phyloP scores from a whole-genome alignment of 2,329 filamentous ascomycete genomes.

The Nannizzia gypsea region DNA sequence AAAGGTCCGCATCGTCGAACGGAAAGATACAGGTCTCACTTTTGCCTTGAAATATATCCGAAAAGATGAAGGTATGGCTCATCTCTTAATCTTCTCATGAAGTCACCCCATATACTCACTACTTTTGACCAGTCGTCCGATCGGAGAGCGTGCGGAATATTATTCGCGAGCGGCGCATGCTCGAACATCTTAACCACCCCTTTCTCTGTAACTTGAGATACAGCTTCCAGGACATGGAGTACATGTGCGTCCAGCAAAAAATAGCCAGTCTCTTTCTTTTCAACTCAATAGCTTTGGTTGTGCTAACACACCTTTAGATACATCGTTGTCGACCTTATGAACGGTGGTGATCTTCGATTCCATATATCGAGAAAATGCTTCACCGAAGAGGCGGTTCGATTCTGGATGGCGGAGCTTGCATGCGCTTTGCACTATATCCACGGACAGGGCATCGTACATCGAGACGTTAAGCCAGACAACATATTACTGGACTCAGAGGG shows the following conservation, averaged over 20 bases:
- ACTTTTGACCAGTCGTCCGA: slow-evolving; percentile 59
- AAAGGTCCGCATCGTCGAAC: slow-evolving; percentile 96
- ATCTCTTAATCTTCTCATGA: not conserved
- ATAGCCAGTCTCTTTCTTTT: not conserved
- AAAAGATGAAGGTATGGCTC: slow-evolving; percentile 79
- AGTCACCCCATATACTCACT: slow-evolving; percentile 3
- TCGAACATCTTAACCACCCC: slow-evolving; percentile 93
- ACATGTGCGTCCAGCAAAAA: slow-evolving; percentile 57
- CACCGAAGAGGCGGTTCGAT: slow-evolving; percentile 89
- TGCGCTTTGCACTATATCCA: slow-evolving; percentile 85
- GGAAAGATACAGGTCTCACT: slow-evolving; percentile 84
- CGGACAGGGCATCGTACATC: slow-evolving; percentile 73
- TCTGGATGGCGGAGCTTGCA: slow-evolving; percentile 91
- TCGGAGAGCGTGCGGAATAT: slow-evolving; percentile 98
- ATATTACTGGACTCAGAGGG: slow-evolving; percentile 77
- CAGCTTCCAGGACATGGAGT: slow-evolving; percentile 98
- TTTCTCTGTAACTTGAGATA: slow-evolving; percentile 98
- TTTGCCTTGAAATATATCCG: slow-evolving; percentile 98
- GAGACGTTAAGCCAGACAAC: slow-evolving; percentile 87
- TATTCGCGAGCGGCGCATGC: slow-evolving; percentile 91
- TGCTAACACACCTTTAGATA: slow-evolving; percentile 45
- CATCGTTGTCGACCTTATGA: slow-evolving; percentile 96
- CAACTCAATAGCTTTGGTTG: not conserved
- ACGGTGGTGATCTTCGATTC: slow-evolving; percentile 87
- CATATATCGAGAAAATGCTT: slow-evolving; percentile 97